Conservation (phyloP, 139 green algal genomes). For the Chlorella sp. region DNA sequence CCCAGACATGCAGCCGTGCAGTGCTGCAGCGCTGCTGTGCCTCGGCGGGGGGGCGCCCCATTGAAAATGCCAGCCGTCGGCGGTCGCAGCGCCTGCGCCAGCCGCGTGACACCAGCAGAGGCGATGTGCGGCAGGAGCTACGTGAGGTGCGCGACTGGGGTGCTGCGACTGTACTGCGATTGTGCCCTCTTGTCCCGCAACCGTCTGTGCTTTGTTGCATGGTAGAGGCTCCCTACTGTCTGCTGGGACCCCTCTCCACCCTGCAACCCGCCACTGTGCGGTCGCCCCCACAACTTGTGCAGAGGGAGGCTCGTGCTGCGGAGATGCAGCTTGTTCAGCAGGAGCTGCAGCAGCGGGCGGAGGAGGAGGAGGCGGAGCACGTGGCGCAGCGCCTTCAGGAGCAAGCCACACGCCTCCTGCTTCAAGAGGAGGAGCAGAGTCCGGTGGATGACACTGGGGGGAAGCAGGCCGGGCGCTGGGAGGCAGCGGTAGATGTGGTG, state of each 20-base stretch:
- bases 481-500: background rate
- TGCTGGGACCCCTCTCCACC: background rate
- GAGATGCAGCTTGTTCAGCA: background rate
- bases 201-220: background rate
- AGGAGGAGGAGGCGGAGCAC: background rate
- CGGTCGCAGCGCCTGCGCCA: conserved; percentile 16
- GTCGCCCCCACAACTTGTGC: background rate
- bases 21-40: background rate
- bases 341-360: background rate
- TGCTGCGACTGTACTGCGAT: background rate
- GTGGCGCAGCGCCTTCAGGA: background rate
- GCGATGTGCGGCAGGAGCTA: background rate
- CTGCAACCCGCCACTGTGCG: background rate
- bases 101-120: background rate
- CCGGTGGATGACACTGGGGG: background rate
- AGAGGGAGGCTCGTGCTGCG: background rate
- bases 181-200: background rate
- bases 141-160: background rate
- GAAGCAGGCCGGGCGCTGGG: background rate
- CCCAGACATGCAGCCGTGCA: too few relatives aligned
- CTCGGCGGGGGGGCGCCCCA: too few relatives aligned
- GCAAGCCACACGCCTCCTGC: background rate
- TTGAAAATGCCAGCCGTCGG: background rate
- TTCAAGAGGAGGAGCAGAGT: background rate
- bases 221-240: background rate